Evolutionary conservation across 2,329 filamentous ascomycete species (phyloP).

Genomic region (Monosporascus sp.): DNA sequence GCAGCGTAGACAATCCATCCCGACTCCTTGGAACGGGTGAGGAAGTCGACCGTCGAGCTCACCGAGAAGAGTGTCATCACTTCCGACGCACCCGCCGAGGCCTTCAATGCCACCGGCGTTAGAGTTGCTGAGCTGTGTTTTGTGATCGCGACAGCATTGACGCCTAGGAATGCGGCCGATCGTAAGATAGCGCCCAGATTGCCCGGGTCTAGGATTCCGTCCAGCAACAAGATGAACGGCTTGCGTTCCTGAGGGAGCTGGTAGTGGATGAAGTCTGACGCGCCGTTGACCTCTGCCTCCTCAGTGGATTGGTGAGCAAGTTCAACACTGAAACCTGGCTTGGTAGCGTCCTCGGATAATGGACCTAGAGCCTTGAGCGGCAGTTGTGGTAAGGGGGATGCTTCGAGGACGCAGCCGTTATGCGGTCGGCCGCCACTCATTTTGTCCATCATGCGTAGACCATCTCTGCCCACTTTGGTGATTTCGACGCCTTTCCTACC

Average conservation of each 20-base stretch:
- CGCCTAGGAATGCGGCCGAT: slow-evolving; percentile 84
- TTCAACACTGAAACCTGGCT: slow-evolving; percentile 50
- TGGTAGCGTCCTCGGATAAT: slow-evolving; percentile 37
- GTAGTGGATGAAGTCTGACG: slow-evolving; percentile 41
- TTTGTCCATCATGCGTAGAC: slow-evolving; percentile 70
- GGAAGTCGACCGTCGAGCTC: slow-evolving; percentile 61
- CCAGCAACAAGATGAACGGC: slow-evolving; percentile 68
- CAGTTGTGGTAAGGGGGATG: slow-evolving; percentile 71
- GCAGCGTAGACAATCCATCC: slow-evolving; percentile 86
- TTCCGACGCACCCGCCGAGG: slow-evolving; percentile 83
- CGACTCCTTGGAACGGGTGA: slow-evolving; percentile 58
- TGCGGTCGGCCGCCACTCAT: slow-evolving; percentile 80
- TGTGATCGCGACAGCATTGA: slow-evolving; percentile 75
- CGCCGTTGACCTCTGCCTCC: slow-evolving; percentile 69
- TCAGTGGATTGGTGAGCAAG: slow-evolving; percentile 67
- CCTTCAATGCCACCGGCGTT: slow-evolving; percentile 75
- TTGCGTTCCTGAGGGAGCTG: slow-evolving; percentile 40
- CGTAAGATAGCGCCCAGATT: slow-evolving; percentile 89
- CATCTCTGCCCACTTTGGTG: slow-evolving; percentile 49
- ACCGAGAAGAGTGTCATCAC: slow-evolving; percentile 69
- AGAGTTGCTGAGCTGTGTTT: slow-evolving; percentile 68
- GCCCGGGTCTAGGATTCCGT: slow-evolving; percentile 76
- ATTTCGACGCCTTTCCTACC: slow-evolving; percentile 46
- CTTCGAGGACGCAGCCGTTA: slow-evolving; percentile 84
- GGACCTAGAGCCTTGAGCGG: slow-evolving; percentile 56